These are phyloP conservation scores for Diaporthe citri DNA, from an alignment of 2,329 filamentous ascomycete species.

Conservation along the genomic window DNA sequence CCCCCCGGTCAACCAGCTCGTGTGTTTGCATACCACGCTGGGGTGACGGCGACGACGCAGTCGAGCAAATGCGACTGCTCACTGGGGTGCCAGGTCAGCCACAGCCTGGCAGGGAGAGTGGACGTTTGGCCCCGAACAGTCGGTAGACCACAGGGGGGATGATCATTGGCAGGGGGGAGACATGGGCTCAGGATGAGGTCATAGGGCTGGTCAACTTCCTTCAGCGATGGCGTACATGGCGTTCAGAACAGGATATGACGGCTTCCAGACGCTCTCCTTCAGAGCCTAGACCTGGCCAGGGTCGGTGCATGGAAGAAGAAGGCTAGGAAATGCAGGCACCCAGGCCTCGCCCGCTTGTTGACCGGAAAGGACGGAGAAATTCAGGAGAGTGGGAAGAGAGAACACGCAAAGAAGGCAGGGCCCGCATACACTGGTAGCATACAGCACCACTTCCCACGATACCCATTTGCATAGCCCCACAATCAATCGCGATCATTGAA, in stretches of 20 bases:
- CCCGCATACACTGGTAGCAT: conserved; percentile 22
- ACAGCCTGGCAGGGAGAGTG: background rate
- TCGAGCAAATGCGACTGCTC: conserved; percentile 3
- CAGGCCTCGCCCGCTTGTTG: background rate
- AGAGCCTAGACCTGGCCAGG: conserved; percentile 16
- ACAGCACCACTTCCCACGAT: conserved; percentile 24
- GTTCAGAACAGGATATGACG: conserved; percentile 31
- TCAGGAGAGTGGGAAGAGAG: background rate
- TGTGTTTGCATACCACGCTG: background rate
- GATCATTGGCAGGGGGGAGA: conserved; percentile 32
- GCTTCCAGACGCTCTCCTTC: conserved; percentile 31
- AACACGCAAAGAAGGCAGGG: background rate
- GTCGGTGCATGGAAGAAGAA: conserved; percentile 5
- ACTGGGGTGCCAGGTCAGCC: conserved; percentile 2
- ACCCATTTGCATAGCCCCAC: conserved; percentile 33
- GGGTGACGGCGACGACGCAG: conserved; percentile 14
- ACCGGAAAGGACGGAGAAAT: conserved; percentile 12
- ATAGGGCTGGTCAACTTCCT: conserved; percentile 32
- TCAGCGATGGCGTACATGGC: conserved; percentile 38
- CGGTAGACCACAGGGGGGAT: conserved; percentile 27
- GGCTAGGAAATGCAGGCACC: conserved; percentile 31
- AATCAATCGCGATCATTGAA: conserved; percentile 32
- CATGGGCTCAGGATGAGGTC: conserved; percentile 37
- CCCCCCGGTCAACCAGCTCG: background rate
- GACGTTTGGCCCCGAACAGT: conserved; percentile 19